Percentiles rank a stretch among this genome's conserved stretches.
Evolutionary conservation across 805 yeast species (phyloP).

Genomic region (Saturnispora sanitii): DNA sequence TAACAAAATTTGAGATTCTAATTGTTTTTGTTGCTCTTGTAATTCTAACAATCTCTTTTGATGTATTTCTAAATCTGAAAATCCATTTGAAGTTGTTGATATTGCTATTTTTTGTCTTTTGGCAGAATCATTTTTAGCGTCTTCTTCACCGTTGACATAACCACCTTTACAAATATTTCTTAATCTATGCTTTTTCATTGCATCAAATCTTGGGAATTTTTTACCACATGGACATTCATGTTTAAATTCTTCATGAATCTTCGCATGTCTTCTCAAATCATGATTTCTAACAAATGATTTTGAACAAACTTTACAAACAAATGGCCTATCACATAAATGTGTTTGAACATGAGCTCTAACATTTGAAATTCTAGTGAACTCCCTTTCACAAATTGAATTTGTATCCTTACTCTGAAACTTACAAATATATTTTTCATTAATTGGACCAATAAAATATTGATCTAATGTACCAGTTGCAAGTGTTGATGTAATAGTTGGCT

Average conservation of each 20-base stretch:
- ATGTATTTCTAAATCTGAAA: conserved; percentile 1
- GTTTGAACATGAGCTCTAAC: conserved; percentile 94
- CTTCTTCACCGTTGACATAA: conserved; percentile 21
- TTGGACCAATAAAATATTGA: conserved; percentile 72
- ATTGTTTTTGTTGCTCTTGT: conserved; percentile 6
- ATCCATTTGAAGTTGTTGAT: neutral
- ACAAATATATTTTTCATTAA: conserved; percentile 63
- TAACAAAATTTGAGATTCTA: conserved; percentile 4
- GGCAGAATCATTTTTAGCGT: conserved; percentile 20
- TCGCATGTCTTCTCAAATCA: conserved; percentile 82
- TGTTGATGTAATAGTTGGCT: conserved; percentile 49
- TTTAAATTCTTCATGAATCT: conserved; percentile 69
- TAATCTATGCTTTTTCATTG: conserved; percentile 68
- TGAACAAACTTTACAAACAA: conserved; percentile 65
- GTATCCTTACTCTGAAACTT: conserved; percentile 30
- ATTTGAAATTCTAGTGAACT: conserved; percentile 81
- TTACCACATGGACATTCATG: conserved; percentile 89
- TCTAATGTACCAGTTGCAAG: conserved; percentile 88
- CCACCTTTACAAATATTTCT: conserved; percentile 82
- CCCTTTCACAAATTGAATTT: conserved; percentile 64
- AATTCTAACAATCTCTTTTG: conserved; percentile 1
- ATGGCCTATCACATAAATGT: conserved; percentile 90
- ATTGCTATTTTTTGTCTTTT: neutral
- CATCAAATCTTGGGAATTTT: conserved; percentile 83
- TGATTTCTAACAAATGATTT: conserved; percentile 92